These are phyloP conservation scores for Schizopora paradoxa DNA, from an alignment of 1,284 basidiomycete genomes.

Conservation along the genomic window DNA sequence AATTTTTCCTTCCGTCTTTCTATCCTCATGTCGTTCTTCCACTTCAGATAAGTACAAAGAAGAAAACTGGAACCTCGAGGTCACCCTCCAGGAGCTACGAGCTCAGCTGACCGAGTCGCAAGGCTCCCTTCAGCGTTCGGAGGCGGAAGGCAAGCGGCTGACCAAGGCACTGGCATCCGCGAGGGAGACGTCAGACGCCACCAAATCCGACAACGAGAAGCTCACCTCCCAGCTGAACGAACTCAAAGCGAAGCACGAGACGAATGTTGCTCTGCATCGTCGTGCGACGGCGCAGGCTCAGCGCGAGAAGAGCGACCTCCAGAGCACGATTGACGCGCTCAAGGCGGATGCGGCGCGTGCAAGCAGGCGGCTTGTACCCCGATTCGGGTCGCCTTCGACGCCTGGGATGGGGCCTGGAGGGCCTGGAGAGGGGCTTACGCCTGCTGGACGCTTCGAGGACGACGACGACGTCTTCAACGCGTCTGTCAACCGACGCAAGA, in stretches of 20 bases:
- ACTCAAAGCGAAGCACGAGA: constrained; percentile 86
- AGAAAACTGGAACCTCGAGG: constrained; percentile 98
- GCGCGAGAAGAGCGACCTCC: constrained; percentile 89
- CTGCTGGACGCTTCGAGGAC: constrained; percentile 51
- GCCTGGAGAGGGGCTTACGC: constrained; percentile 49
- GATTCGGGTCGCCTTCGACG: constrained; percentile 65
- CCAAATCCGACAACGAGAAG: constrained; percentile 84
- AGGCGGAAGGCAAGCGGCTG: constrained; percentile 80
- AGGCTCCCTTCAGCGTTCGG: constrained; percentile 61
- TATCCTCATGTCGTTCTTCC: too few relatives aligned
- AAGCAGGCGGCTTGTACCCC: constrained; percentile 50
- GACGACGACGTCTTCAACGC: constrained; percentile 62
- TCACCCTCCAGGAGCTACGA: constrained; percentile 84
- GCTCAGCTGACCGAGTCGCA: constrained; percentile 67
- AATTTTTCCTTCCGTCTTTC: background rate
- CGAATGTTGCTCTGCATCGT: constrained; percentile 85
- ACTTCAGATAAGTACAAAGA: constrained; percentile 80
- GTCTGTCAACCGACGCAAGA: constrained; percentile 53
- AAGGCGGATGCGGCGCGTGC: constrained; percentile 65
- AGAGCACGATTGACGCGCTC: constrained; percentile 71
- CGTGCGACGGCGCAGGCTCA: constrained; percentile 84
- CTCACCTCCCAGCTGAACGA: constrained; percentile 63
- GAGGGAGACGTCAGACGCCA: constrained; percentile 75
- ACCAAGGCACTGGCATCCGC: constrained; percentile 68
- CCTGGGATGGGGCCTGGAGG: constrained; percentile 45